Percentiles rank a stretch among this genome's conserved stretches.
These are phyloP conservation scores for Blepharisma stoltei DNA, from an alignment of 73 alveolate genomes.

Conservation along the genomic window DNA sequence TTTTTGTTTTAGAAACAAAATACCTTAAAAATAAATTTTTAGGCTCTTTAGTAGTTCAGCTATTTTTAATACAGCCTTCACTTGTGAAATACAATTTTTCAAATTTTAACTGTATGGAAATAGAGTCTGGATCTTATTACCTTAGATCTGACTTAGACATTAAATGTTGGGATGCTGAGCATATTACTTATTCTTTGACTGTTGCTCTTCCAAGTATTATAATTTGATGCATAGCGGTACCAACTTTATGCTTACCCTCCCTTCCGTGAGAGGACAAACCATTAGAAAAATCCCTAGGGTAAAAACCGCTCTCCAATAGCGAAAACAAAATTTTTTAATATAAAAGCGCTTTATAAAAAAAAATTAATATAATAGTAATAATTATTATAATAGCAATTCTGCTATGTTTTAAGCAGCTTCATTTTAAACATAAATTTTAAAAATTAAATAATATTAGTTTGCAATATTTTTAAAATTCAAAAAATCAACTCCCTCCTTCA, in stretches of 20 bases:
- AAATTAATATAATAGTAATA: no score
- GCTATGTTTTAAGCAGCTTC: no score
- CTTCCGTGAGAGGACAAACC: no score
- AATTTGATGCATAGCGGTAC: constrained; percentile 52
- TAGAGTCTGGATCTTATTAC: not conserved
- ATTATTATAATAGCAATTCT: no score
- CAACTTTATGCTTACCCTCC: constrained; percentile 36
- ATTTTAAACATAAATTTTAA: no score
- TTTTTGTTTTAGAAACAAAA: not conserved
- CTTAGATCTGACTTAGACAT: not conserved
- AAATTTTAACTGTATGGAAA: not conserved
- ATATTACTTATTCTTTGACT: constrained; percentile 2
- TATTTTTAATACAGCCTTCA: not conserved
- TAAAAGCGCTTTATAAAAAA: no score
- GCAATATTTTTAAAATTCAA: no score
- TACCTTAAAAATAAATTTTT: not conserved
- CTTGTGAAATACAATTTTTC: not conserved
- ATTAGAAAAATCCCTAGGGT: no score
- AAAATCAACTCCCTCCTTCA: no score
- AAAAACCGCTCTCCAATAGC: no score
- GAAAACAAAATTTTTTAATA: no score
- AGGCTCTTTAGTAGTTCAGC: not conserved
- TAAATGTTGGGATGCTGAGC: not conserved
- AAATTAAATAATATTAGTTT: no score
- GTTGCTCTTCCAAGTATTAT: constrained; percentile 42